These are phyloP conservation scores for Globisporangium takayamanum DNA, from an alignment of 352 stramenopile species.

Conservation along the genomic window DNA sequence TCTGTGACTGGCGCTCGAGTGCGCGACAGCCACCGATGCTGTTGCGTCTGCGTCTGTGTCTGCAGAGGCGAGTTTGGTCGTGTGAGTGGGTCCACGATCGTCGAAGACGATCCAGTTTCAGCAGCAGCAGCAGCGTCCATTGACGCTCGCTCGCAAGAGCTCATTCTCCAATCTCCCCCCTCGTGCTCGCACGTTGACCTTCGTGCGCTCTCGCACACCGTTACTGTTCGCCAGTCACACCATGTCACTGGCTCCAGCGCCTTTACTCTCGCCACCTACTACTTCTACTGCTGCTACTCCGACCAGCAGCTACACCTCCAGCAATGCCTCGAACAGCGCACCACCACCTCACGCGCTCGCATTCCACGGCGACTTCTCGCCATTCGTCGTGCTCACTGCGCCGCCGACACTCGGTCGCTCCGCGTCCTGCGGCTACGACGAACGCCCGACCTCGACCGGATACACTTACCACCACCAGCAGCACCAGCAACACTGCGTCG, in stretches of 20 bases:
- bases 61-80: too few relatives aligned
- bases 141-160: background rate
- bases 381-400: too few relatives aligned
- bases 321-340: too few relatives aligned
- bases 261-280: conserved; percentile 6
- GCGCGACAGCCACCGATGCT: too few relatives aligned
- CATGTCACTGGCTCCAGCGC: conserved; percentile 13
- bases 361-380: conserved; percentile 5
- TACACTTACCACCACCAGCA: background rate
- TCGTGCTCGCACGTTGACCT: conserved; percentile 12
- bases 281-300: background rate
- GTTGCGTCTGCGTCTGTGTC: too few relatives aligned
- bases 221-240: background rate
- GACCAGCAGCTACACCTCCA: background rate
- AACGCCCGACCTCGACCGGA: conserved; percentile 1
- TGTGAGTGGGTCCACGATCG: too few relatives aligned
- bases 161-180: conserved; percentile 10
- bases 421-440: too few relatives aligned
- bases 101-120: too few relatives aligned
- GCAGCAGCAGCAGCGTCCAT: too few relatives aligned
- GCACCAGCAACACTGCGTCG: background rate
- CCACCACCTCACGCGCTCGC: too few relatives aligned
- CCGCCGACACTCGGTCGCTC: too few relatives aligned
- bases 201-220: background rate
- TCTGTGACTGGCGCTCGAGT: too few relatives aligned